These are phyloP conservation scores for Aeminium ludgeri DNA, from an alignment of 495 filamentous ascomycete genomes.

Conservation along the genomic window DNA sequence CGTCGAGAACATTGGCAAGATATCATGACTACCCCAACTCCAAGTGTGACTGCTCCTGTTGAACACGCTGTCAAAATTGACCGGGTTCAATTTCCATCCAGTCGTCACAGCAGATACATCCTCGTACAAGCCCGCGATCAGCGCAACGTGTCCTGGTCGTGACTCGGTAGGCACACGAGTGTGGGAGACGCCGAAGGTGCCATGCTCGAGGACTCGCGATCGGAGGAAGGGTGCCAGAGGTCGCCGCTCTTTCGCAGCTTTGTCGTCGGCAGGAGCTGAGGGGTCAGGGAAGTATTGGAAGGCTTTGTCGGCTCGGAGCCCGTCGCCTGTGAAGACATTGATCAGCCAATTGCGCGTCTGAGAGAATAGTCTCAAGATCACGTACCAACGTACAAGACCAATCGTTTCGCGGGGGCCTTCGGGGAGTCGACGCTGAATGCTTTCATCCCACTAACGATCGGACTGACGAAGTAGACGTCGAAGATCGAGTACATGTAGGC, in stretches of 20 bases:
- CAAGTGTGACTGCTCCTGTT: slow-evolving; percentile 92
- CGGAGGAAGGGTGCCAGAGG: slow-evolving; percentile 88
- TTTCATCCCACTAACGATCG: slow-evolving; percentile 90
- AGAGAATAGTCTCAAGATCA: slow-evolving; percentile 4
- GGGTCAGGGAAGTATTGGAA: slow-evolving; percentile 91
- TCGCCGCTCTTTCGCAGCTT: slow-evolving; percentile 38
- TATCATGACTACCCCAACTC: slow-evolving; percentile 98
- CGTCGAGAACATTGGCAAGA: slow-evolving; percentile 90
- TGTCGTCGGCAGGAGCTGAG: slow-evolving; percentile 40
- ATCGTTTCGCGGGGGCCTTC: slow-evolving; percentile 67
- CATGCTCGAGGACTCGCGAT: slow-evolving; percentile 67
- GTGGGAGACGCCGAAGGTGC: slow-evolving; percentile 98
- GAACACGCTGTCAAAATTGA: slow-evolving; percentile 98
- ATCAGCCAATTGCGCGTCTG: background rate
- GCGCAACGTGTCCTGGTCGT: slow-evolving; percentile 87
- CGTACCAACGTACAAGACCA: slow-evolving; percentile 86
- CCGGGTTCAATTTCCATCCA: slow-evolving; percentile 96
- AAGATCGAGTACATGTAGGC: slow-evolving; percentile 96
- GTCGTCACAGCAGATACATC: slow-evolving; percentile 96
- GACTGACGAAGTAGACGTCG: slow-evolving; percentile 97
- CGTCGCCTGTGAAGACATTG: slow-evolving; percentile 46
- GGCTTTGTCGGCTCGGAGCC: slow-evolving; percentile 92
- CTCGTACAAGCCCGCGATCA: slow-evolving; percentile 95
- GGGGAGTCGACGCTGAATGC: slow-evolving; percentile 54
- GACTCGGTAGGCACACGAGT: slow-evolving; percentile 97